Evolutionary conservation across 805 yeast species (phyloP).

Genomic region (Sugiyamaella qingdaonensis): DNA sequence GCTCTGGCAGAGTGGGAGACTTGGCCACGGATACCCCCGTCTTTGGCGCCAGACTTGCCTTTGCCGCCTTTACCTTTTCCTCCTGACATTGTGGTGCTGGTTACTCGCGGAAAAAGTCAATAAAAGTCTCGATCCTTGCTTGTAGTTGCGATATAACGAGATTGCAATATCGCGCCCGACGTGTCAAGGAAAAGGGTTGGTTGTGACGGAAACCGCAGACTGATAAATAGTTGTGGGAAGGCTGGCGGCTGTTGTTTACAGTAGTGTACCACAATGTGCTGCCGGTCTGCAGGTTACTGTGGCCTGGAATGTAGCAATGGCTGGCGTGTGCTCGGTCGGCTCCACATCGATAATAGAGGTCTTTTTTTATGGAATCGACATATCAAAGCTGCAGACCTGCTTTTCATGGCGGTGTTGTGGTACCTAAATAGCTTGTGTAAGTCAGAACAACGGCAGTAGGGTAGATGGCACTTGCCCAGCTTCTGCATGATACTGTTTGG

Average conservation of each 20-base stretch:
- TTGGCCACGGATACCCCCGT: slow-evolving; percentile 56
- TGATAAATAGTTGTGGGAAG: slow-evolving; percentile 2
- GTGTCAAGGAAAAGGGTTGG: slow-evolving; percentile 7
- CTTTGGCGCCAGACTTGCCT: slow-evolving; percentile 87
- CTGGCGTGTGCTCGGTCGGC: too few species aligned
- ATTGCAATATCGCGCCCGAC: slow-evolving; percentile 1
- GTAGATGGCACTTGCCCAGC: too few species aligned
- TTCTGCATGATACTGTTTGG: too few species aligned
- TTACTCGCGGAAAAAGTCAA: neutral
- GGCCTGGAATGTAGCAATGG: neutral
- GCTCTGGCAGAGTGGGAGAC: slow-evolving; percentile 88
- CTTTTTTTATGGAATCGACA: too few species aligned
- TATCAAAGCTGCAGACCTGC: neutral
- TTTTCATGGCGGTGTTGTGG: neutral
- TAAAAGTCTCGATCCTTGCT: slow-evolving; percentile 28
- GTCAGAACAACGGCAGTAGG: too few species aligned
- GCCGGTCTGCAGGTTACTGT: neutral
- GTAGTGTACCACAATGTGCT: neutral
- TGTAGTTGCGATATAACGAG: neutral
- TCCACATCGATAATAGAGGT: too few species aligned
- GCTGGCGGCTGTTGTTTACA: slow-evolving; percentile 5
- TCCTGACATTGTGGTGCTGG: slow-evolving; percentile 60
- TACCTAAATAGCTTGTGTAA: too few species aligned
- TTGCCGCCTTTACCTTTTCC: slow-evolving; percentile 95
- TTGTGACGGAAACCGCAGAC: slow-evolving; percentile 6